Evolutionary conservation across 768 basidiomycete species (phyloP), one percentile per base, ranked within the genome.

Genomic region (Amanita pseudoporphyria): DNA sequence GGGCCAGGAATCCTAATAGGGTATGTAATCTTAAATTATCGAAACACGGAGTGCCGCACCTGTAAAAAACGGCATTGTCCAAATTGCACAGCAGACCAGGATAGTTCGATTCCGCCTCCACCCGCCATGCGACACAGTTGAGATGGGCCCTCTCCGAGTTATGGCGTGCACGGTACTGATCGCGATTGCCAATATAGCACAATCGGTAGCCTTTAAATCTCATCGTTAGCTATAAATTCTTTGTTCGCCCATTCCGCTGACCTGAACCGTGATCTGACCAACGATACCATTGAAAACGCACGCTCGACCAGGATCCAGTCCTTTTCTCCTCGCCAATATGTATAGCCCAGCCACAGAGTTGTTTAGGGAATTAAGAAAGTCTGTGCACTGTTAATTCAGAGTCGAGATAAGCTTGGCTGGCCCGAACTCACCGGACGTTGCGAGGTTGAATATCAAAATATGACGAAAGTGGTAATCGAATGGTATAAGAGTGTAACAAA

Each of bases 191-290:
- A 54, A 39, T 14, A 54, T 46, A n/a, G 50, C 22, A 10, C 32
- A 45, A 30, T 54, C 53, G 4, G 53, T 54, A 14, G 53, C 53
- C 53, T 54, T 40, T 3, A 9, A n/a, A 16, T 30, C 5, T 33
- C 30, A 3, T 13, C 22, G n/a, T 45, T 5, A 45, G 24, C 16
- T 51, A n/a, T 31, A 28, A 18, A 30, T 32, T n/a, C 5, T 14
- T 18, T 9, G 7, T 7, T 30, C 21, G 3, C 21, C n/a, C 14
- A 28, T 37, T 16, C 13, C n/a, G 26, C 12, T 51, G 7, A 54
- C 50, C 45, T 54, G 53, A 18, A 51, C 49, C 9, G 53, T 54
- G 3, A 54, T 30, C 37, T 54, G 53, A 19, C 53, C 53, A 19
- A 47, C 30, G 9, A 54, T 40, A 21, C 53, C 53, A 26, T 54